Percentiles rank a stretch among this genome's conserved stretches.
These are phyloP conservation scores for Arctium lappa DNA, from an alignment of 129 eudicot genomes.

Conservation along the genomic window DNA sequence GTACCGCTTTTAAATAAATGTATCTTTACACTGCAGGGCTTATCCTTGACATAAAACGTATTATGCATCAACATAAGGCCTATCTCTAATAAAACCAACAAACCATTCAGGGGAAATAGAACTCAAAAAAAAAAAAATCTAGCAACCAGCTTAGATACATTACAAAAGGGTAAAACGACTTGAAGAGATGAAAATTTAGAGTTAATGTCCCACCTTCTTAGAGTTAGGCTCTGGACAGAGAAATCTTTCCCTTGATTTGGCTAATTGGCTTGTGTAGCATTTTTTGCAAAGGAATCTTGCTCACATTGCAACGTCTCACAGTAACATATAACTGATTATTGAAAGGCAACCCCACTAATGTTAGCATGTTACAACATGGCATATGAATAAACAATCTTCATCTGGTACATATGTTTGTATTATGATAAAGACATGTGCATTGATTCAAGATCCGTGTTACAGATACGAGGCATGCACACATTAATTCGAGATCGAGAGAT, in stretches of 20 bases:
- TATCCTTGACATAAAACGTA: not conserved
- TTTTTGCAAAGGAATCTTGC: not conserved
- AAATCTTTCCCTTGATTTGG: not conserved
- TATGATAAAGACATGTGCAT: not conserved
- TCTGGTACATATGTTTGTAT: not conserved
- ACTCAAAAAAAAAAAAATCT: not conserved
- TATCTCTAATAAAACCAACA: not conserved
- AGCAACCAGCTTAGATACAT: not conserved
- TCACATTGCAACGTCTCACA: not conserved
- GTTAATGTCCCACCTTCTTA: not conserved
- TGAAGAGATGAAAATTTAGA: not conserved
- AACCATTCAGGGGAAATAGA: not conserved
- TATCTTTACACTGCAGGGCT: not conserved
- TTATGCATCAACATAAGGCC: too few species aligned
- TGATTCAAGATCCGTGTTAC: constrained; percentile 30
- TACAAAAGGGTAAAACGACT: not conserved
- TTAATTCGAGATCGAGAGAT: constrained; percentile 87
- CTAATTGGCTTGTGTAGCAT: not conserved
- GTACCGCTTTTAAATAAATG: not conserved
- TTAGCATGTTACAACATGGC: not conserved
- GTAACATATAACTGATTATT: not conserved
- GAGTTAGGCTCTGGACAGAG: not conserved
- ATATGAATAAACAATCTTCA: not conserved
- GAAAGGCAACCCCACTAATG: not conserved
- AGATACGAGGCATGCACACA: constrained; percentile 99